These are phyloP conservation scores for Mortierella sp. DNA, from an alignment of 371 early-diverging fungal genomes.

Conservation along the genomic window DNA sequence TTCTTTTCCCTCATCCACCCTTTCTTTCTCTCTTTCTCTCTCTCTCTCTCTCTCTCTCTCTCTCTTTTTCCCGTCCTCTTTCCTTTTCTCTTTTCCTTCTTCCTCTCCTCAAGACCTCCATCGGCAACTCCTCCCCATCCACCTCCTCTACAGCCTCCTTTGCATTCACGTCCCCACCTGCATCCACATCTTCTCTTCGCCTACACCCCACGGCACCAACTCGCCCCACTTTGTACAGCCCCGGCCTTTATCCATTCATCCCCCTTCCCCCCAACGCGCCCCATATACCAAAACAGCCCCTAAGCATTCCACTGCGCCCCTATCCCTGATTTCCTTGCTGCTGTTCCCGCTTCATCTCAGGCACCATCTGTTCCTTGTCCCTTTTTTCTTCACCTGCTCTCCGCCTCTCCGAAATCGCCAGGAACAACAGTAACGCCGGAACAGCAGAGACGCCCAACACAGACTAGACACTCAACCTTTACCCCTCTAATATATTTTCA, in stretches of 20 bases:
- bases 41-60: not conserved
- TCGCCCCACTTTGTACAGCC: not conserved
- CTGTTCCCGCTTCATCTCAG: not conserved
- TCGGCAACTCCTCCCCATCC: not conserved
- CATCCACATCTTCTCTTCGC: not conserved
- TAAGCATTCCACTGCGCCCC: not conserved
- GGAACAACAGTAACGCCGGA: not conserved
- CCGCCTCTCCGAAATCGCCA: not conserved
- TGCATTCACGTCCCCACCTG: not conserved
- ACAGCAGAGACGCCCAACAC: not conserved
- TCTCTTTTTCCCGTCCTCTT: not conserved
- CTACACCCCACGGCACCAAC: not conserved
- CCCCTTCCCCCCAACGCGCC: no score
- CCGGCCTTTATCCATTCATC: not conserved
- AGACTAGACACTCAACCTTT: not conserved
- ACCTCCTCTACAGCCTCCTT: not conserved
- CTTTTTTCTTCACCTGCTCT: not conserved
- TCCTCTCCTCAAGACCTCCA: not conserved
- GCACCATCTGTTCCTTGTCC: not conserved
- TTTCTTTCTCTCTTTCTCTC: constrained; percentile 1
- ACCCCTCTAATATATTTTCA: not conserved
- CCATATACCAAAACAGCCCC: not conserved
- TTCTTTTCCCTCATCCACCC: not conserved
- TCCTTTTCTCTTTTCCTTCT: not conserved
- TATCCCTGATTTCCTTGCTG: not conserved